These are phyloP conservation scores for Paraphoma sp. DNA, from an alignment of 2,329 filamentous ascomycete species.

Conservation along the genomic window DNA sequence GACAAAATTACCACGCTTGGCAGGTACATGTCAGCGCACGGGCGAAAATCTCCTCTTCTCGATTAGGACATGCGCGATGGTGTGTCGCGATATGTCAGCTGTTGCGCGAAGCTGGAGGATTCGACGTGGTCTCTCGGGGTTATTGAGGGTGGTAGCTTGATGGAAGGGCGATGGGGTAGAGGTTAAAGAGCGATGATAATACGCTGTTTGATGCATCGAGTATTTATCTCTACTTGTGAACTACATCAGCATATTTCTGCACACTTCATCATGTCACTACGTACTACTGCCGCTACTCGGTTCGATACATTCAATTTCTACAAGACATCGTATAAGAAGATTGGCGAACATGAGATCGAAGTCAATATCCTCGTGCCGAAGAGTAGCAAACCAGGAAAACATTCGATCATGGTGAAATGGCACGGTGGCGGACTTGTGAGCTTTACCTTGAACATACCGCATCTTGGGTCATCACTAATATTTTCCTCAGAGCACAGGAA, in stretches of 20 bases:
- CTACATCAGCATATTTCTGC: too few species aligned
- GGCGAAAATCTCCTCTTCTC: conserved; percentile 1
- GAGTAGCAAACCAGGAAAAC: conserved; percentile 36
- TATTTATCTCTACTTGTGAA: too few species aligned
- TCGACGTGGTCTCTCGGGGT: too few species aligned
- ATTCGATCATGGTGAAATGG: conserved; percentile 52
- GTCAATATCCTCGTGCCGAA: conserved; percentile 51
- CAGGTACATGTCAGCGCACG: background rate
- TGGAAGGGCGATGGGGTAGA: background rate
- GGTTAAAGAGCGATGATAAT: background rate
- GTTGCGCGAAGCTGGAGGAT: background rate
- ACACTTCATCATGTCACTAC: background rate
- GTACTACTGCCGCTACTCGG: conserved; percentile 28
- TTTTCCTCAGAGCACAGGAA: conserved; percentile 26
- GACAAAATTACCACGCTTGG: background rate
- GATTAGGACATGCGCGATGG: conserved; percentile 1
- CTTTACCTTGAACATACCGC: background rate
- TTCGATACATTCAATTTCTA: conserved; percentile 50
- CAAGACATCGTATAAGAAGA: conserved; percentile 51
- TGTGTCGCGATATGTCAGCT: background rate
- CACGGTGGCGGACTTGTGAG: conserved; percentile 55
- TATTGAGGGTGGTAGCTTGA: too few species aligned
- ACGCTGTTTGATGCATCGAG: too few species aligned
- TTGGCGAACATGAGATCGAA: conserved; percentile 46
- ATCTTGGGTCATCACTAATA: background rate